Conservation (phyloP, 768 basidiomycete genomes). For the Crassisporium funariophilum region DNA sequence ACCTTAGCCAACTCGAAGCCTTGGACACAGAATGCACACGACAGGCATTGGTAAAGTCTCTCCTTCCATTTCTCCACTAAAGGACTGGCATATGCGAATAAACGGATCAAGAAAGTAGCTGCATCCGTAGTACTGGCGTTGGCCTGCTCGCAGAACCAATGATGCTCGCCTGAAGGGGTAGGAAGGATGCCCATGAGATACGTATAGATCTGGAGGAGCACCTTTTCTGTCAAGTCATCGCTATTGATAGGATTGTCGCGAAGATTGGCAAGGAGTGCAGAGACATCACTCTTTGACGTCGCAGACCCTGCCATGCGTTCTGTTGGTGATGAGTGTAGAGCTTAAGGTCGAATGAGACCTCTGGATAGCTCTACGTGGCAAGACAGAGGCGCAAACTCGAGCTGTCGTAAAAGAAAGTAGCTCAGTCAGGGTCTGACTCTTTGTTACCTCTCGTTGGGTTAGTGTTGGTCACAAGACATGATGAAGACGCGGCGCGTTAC, state of each 20-base stretch:
- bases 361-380: too few species aligned
- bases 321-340: conserved; percentile 8
- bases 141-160: conserved; percentile 83
- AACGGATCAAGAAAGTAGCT: conserved; percentile 79
- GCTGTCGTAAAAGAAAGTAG: too few species aligned
- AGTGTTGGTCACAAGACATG: too few species aligned
- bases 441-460: too few species aligned
- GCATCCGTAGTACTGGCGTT: conserved; percentile 57
- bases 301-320: too few species aligned
- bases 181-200: conserved; percentile 54
- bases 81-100: conserved; percentile 74
- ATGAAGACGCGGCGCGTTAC: too few species aligned
- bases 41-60: conserved; percentile 55
- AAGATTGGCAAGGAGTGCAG: conserved; percentile 53
- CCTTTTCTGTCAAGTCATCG: conserved; percentile 44
- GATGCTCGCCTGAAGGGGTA: conserved; percentile 44
- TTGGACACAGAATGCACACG: conserved; percentile 73
- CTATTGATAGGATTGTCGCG: conserved; percentile 62
- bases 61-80: conserved; percentile 66
- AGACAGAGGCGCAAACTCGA: too few species aligned
- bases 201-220: conserved; percentile 51
- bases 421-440: too few species aligned
- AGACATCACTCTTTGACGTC: too few species aligned
- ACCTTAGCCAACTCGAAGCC: conserved; percentile 66
- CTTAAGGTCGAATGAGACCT: too few species aligned